Evolutionary conservation across 2,329 filamentous ascomycete genomes (phyloP).

Genomic region (Venturia carpophila): DNA sequence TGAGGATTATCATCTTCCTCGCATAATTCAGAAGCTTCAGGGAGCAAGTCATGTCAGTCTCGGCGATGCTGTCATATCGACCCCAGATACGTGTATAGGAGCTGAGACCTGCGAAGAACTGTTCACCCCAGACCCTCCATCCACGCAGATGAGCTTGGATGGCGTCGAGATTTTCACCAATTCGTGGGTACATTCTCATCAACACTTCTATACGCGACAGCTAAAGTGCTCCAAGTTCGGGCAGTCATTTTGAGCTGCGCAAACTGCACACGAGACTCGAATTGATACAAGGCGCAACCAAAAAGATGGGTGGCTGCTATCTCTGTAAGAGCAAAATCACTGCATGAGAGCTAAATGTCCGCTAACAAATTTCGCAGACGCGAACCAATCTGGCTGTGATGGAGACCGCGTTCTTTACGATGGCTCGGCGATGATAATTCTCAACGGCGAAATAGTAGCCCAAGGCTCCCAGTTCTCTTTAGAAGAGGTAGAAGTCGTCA

Average conservation of each 20-base stretch:
- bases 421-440: constrained; percentile 47
- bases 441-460: constrained; percentile 55
- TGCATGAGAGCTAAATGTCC: no score
- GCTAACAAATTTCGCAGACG: constrained; percentile 20
- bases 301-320: constrained; percentile 53
- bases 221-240: constrained; percentile 39
- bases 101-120: constrained; percentile 62
- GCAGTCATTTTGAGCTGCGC: constrained; percentile 58
- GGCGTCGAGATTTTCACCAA: constrained; percentile 59
- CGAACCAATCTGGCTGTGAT: constrained; percentile 50
- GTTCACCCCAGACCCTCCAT: constrained; percentile 51
- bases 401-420: constrained; percentile 57
- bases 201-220: constrained; percentile 14
- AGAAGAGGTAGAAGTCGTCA: constrained; percentile 45
- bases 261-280: constrained; percentile 58
- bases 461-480: constrained; percentile 60
- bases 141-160: constrained; percentile 54
- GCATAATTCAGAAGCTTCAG: constrained; percentile 47
- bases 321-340: constrained; percentile 38
- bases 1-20: constrained; percentile 59
- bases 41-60: constrained; percentile 53
- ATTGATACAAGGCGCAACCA: constrained; percentile 59
- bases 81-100: constrained; percentile 49
- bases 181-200: background rate
- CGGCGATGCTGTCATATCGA: constrained; percentile 58